These are phyloP conservation scores for Ogataea parapolymorpha DNA, from an alignment of 805 yeast species.

Conservation along the genomic window DNA sequence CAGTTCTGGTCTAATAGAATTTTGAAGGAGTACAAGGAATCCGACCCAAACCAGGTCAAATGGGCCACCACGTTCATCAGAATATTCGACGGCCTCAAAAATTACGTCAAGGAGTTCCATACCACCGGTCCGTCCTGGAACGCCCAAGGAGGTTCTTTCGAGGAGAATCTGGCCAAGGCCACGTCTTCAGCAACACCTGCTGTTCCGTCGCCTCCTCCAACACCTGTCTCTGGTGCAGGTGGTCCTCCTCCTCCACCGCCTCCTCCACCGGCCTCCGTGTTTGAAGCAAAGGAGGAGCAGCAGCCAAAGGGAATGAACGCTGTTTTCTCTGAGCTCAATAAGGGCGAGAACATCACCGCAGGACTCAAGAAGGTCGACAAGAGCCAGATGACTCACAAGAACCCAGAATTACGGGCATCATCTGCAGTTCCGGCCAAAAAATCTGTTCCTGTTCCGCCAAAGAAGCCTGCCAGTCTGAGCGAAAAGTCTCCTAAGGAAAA, in stretches of 20 bases:
- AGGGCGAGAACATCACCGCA: conserved; percentile 81
- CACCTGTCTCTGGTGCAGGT: conserved; percentile 33
- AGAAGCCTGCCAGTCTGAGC: conserved; percentile 68
- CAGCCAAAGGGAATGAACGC: conserved; percentile 64
- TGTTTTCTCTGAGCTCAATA: conserved; percentile 84
- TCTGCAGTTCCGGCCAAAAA: conserved; percentile 49
- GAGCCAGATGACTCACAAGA: conserved; percentile 91
- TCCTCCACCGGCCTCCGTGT: conserved; percentile 86
- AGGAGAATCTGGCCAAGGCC: conserved; percentile 39
- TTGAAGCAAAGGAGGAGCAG: conserved; percentile 53
- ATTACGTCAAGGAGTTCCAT: conserved; percentile 73
- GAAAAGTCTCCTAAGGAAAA: conserved; percentile 16
- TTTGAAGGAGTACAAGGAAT: conserved; percentile 75
- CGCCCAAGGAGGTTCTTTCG: conserved; percentile 55
- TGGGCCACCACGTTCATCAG: conserved; percentile 74
- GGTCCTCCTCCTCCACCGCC: conserved; percentile 77
- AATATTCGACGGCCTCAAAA: conserved; percentile 66
- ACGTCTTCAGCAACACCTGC: conserved; percentile 4
- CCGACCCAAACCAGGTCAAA: conserved; percentile 62
- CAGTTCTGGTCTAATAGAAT: conserved; percentile 94
- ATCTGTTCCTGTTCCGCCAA: conserved; percentile 70
- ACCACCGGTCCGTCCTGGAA: conserved; percentile 86
- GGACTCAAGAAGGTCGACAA: conserved; percentile 89
- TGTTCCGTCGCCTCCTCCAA: conserved; percentile 23
- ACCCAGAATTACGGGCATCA: conserved; percentile 70